Base-by-base conservation (phyloP, 2,329 filamentous ascomycete species). In the Pseudogymnoascus sp. region DNA sequence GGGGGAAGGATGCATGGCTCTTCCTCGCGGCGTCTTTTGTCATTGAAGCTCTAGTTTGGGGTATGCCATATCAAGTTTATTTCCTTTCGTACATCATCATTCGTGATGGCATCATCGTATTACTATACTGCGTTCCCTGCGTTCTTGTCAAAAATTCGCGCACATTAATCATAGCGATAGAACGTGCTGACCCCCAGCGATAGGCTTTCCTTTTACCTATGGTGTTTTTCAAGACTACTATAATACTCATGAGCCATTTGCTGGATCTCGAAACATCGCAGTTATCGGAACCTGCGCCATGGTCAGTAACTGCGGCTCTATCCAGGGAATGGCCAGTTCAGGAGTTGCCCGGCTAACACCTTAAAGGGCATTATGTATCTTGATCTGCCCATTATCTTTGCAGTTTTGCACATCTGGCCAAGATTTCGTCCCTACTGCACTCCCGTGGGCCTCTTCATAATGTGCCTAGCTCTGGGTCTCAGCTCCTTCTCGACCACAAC, bases 181-280 rank as follows among this genome's bases (percentile, higher is more conserved):
- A 21, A 21, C 31, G 9, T 60, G 36, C 48, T 17, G 5, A 55
- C 39, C 9, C 35, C 60, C 6, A 61, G 8, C 8, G 36, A 33
- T 41, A 88, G 86, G 86, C 2, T 89, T 90, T 62, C 83, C 85
- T 0, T 85, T 86, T 62, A 80, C 85, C 0, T 91, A 86, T 70
- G 88, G 87, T 44, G 80, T 91, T 25, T 90, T 91, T 68, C 86
- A 90, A 67, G 80, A 86, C 60, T 87, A 88, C 72, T 90, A 90
- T 71, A 81, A 78, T 36, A 80, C 77, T 1, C 79, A 86, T 63
- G 78, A 78, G 4, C 81, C 83, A 1, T 90, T 90, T 62, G 73
- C 75, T 3, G 79, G 79, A 2, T 78, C 71, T 7, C 76, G 78
- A 29, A 76, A 79, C 44, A 84, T 89, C 59, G 80, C 86, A 31